Base-by-base conservation (phyloP, 163 green algal species). In the Prototheca wickerhamii region DNA sequence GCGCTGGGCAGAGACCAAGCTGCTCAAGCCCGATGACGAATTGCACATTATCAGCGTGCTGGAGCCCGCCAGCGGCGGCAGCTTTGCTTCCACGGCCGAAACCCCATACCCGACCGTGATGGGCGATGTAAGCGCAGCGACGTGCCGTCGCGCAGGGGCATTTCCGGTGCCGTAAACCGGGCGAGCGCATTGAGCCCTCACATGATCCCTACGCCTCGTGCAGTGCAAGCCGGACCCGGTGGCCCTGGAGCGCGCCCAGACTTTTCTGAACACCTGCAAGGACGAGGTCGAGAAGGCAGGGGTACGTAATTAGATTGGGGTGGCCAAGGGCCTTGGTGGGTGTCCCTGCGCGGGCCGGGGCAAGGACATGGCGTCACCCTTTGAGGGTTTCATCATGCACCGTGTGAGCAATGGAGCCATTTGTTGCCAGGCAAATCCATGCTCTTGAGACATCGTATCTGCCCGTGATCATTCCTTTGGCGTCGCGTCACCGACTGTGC, bases 201-300 rank as follows among this genome's bases (percentile, higher is more conserved):
- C n/a, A n/a, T n/a, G 17, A 37, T 59, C n/a, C 28, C 53, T 17
- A 31, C 21, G 15, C 15, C n/a, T 37, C 34, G 29, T 55, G 23
- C 50, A 68, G 32, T 78, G 72, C 72, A 74, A 74, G 44, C 72
- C 72, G n/a, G 42, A 78, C 40, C 72, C 66, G 1, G 10, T 44
- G 29, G 56, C 65, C 4, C 42, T 74, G 61, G 26, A 70, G 28
- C 46, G 46, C 23, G 55, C 55, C 12, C 57, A 67, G 30, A 32
- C 70, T 10, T 58, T 78, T 21, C 49, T 78, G 57, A 58, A 44
- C 26, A 30, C 52, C 40, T 74, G 50, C 62, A 61, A 60, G 52
- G 56, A 50, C 20, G 50, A 64, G 2, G 51, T 54, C 10, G 4
- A 60, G 34, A 52, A 44, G 43, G 30, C 20, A 20, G 59, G 64